Evolutionary conservation across 345 rosid species (phyloP).

Genomic region (Tarenaya hassleriana): DNA sequence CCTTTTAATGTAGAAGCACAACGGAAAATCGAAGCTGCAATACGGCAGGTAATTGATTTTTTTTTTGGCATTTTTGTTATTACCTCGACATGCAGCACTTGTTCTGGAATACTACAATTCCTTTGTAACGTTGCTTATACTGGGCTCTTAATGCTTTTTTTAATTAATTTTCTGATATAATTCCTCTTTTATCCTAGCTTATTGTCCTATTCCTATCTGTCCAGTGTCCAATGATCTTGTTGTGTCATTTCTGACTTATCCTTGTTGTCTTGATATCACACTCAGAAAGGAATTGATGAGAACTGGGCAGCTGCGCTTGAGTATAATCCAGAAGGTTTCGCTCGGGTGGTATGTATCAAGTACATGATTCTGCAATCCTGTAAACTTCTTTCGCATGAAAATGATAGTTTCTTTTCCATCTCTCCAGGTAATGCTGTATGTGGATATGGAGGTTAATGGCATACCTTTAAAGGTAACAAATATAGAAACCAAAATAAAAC

Average conservation of each 20-base stretch:
- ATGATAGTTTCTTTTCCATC: slow-evolving; percentile 15
- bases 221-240: not conserved
- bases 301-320: slow-evolving; percentile 87
- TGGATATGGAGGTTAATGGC: slow-evolving; percentile 91
- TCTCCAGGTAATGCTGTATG: slow-evolving; percentile 85
- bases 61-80: not conserved
- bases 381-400: slow-evolving; percentile 45
- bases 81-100: no score
- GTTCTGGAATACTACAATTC: not conserved
- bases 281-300: slow-evolving; percentile 79
- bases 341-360: slow-evolving; percentile 72
- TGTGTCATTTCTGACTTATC: not conserved
- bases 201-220: slow-evolving; percentile 10
- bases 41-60: no score
- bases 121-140: no score
- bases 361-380: slow-evolving; percentile 24
- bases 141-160: not conserved
- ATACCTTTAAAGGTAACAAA: slow-evolving; percentile 58
- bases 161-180: not conserved
- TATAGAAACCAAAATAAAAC: not conserved
- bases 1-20: no score
- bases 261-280: slow-evolving; percentile 6
- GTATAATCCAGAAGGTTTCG: slow-evolving; percentile 74
- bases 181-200: not conserved
- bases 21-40: no score